These are phyloP conservation scores for Hibiscus syriacus DNA, from an alignment of 345 rosid genomes.

Conservation along the genomic window DNA sequence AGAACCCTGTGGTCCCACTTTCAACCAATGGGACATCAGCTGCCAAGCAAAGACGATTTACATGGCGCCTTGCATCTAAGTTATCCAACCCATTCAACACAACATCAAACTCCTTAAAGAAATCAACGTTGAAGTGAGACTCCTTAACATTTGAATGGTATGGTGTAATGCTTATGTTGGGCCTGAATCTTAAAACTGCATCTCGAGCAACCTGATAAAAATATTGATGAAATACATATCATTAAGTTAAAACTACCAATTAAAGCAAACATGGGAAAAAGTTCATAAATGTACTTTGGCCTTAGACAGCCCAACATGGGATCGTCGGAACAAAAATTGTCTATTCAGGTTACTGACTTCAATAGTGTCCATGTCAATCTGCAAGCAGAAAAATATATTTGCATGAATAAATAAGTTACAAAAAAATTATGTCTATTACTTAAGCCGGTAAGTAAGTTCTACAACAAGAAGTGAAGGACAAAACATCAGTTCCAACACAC, in stretches of 20 bases:
- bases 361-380: slow-evolving; percentile 99
- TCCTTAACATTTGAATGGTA: slow-evolving; percentile 94
- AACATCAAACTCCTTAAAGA: slow-evolving; percentile 88
- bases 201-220: slow-evolving; percentile 86
- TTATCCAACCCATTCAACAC: slow-evolving; percentile 97
- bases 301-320: slow-evolving; percentile 96
- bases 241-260: neutral
- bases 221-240: slow-evolving; percentile 3
- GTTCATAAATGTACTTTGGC: slow-evolving; percentile 37
- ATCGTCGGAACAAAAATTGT: slow-evolving; percentile 84
- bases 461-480: neutral
- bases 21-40: slow-evolving; percentile 95
- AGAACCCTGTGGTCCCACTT: slow-evolving; percentile 98
- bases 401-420: neutral
- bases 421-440: neutral
- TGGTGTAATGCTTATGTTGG: slow-evolving; percentile 66
- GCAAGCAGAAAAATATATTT: slow-evolving; percentile 18
- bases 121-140: slow-evolving; percentile 72
- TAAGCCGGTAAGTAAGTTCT: neutral
- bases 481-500: neutral
- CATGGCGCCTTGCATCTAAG: slow-evolving; percentile 93
- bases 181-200: slow-evolving; percentile 89
- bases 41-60: slow-evolving; percentile 96
- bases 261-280: neutral
- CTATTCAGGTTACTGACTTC: slow-evolving; percentile 99